phyloP scores from a whole-genome alignment of 306 rosid species.

The Crataegus laevigata region DNA sequence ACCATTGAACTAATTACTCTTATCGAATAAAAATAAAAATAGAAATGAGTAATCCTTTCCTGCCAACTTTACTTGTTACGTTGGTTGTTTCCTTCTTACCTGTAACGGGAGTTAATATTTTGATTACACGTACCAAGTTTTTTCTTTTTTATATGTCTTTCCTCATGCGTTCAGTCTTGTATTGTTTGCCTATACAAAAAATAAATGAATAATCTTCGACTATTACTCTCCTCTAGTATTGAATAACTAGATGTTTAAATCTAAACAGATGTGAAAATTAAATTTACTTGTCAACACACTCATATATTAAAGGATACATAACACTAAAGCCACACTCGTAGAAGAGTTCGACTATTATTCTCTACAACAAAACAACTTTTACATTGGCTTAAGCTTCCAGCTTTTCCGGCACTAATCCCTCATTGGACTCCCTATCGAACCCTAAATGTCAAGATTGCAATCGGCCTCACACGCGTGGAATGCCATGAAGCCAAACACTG shows the following conservation, averaged over 20 bases:
- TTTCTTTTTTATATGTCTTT: background rate
- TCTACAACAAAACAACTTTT: background rate
- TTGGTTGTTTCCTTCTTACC: slow-evolving; percentile 36
- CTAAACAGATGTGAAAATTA: too few species aligned
- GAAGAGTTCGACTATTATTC: too few species aligned
- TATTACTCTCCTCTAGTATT: too few species aligned
- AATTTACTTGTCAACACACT: too few species aligned
- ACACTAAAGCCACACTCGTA: too few species aligned
- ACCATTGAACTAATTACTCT: slow-evolving; percentile 39
- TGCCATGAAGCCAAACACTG: slow-evolving; percentile 5
- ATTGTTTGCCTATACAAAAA: background rate
- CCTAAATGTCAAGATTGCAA: slow-evolving; percentile 31
- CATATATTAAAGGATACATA: too few species aligned
- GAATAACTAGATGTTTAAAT: too few species aligned
- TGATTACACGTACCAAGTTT: too few species aligned
- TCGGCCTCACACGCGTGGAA: slow-evolving; percentile 30
- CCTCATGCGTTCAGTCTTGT: too few species aligned
- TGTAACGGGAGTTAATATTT: background rate
- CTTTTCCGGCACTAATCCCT: slow-evolving; percentile 70
- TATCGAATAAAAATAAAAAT: background rate
- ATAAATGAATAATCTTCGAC: too few species aligned
- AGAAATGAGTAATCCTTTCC: background rate
- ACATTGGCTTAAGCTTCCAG: slow-evolving; percentile 18
- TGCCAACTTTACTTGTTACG: slow-evolving; percentile 22
- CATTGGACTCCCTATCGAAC: slow-evolving; percentile 32